Evolutionary conservation across 148 eudicot species (phyloP), one percentile per base, ranked within the genome.

Genomic region (Rhododendron kiyosumense): DNA sequence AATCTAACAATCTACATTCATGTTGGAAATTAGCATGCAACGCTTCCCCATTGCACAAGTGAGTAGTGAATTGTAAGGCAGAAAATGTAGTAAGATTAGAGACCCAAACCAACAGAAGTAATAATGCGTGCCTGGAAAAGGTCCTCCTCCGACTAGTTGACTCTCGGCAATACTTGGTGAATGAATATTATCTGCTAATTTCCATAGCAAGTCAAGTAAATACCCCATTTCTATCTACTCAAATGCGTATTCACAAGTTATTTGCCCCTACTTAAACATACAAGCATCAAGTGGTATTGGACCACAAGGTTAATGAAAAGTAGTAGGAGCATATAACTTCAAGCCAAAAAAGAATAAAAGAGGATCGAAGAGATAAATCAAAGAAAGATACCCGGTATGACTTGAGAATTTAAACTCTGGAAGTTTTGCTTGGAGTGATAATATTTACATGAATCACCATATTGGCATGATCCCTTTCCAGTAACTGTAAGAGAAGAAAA

Each of bases 381-480:
- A 82, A 14, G 65, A 38, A 81, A 38, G 73, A 90, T 87, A 93
- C 96, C 89, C 87, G 93, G 87, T 36, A 85, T 28, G 76, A 85
- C 92, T 89, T 89, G 95, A 86, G 91, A 38, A 86, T 67, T 87
- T 81, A 84, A 43, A 83, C 86, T 86, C 85, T 87, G 93, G 61
- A 83, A 43, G 82, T 85, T 90, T 75, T 87, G 94, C 90, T 83
- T 92, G 76, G 97, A 96, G 88, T 96, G 99, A 78, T 84, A 85
- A 88, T 93, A 95, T 85, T 92, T 95, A 89, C 99, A 96, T 41
- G 95, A 91, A 86, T 94, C 96, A 30, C 99, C 98, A 85, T 89
- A 94, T 7, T 90, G 97, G 89, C 99, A 94, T 82, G 91, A 89
- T 43, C 99, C 99, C 99, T 96, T 79, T 38, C 67, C 79, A 54